These are phyloP conservation scores for Dendryphion nanum DNA, from an alignment of 2,329 filamentous ascomycete species.

Conservation along the genomic window DNA sequence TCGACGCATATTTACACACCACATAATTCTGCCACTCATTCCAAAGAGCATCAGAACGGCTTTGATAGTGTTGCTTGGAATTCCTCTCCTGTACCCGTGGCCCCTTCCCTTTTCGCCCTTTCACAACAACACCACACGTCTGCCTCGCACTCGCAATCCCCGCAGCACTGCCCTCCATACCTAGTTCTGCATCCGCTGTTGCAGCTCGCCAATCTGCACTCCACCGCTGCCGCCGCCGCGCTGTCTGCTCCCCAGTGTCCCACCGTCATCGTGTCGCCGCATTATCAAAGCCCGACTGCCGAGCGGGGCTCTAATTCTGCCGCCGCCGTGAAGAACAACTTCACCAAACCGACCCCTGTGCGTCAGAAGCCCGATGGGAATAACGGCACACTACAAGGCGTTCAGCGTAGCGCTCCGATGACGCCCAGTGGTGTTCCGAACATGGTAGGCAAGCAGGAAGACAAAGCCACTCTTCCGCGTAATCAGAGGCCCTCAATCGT, in stretches of 20 bases:
- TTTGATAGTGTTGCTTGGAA: neutral
- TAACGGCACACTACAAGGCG: slow-evolving; percentile 27
- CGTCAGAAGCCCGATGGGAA: slow-evolving; percentile 38
- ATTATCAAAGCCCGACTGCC: slow-evolving; percentile 30
- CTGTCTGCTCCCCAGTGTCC: slow-evolving; percentile 12
- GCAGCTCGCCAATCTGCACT: slow-evolving; percentile 28
- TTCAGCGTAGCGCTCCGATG: slow-evolving; percentile 38
- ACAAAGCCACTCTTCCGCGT: slow-evolving; percentile 19
- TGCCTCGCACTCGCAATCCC: slow-evolving; percentile 5
- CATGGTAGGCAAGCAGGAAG: slow-evolving; percentile 29
- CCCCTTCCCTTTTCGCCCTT: neutral
- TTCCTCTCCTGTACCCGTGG: neutral
- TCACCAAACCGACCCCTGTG: slow-evolving; percentile 25
- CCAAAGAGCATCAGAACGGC: slow-evolving; percentile 2
- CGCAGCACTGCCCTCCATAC: slow-evolving; percentile 2
- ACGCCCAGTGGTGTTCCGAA: slow-evolving; percentile 29
- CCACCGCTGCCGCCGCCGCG: slow-evolving; percentile 12
- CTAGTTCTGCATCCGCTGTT: slow-evolving; percentile 26
- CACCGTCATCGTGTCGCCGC: slow-evolving; percentile 42
- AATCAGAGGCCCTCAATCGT: slow-evolving; percentile 50
- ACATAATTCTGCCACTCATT: slow-evolving; percentile 15
- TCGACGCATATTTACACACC: slow-evolving; percentile 13
- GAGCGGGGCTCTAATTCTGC: slow-evolving; percentile 30
- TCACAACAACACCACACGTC: slow-evolving; percentile 1
- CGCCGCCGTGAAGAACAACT: slow-evolving; percentile 28